Evolutionary conservation across 2,329 filamentous ascomycete species (phyloP), one percentile per base, ranked within the genome.

Genomic region (Basipetospora chlamydospora): DNA sequence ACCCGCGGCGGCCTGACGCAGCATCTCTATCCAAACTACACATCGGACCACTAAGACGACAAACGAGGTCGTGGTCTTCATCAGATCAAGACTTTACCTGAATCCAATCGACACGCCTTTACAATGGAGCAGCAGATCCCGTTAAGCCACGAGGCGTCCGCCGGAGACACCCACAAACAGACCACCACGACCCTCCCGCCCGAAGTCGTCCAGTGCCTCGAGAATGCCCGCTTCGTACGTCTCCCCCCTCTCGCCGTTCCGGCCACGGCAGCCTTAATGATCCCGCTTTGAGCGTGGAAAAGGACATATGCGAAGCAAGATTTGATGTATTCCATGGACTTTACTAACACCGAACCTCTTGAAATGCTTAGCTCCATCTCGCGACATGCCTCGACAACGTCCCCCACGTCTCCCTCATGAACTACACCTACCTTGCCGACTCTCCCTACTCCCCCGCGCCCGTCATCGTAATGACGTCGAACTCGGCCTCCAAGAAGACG

Each of bases 371-470:
- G 86, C 84, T 98, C 46, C 90, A 98, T 59, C 80, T 98, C 37
- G 87, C 90, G 48, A 98, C 90, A 39, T 92, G 82, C 57, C 76
- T 76, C 47, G 69, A 80, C 46, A 80, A 90, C 50, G 67, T 77
- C 44, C 90, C 90, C 8, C 85, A 96, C 56, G 84, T 96, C 46
- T 92, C 86, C 26, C 75, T 98, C 45, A 98, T 98, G 90, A 95
- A 93, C 66, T 96, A 96, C 65, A 96, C 90, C 52, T 96, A 95
- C 61, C 80, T 98, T 16, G 80, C 86, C 26, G 76, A 70, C 5
- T 83, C 81, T 12, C 77, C 76, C 26, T 80, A 76, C 57, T 70
- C 73, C 26, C 52, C 68, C 35, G 59, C 63, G n/a, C 79, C 85
- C n/a, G 80, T 86, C 44, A 92, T 96, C 52, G 80, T 96, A 66